phyloP scores from a whole-genome alignment of 768 basidiomycete species.

The Kwoniella dejecticola region DNA sequence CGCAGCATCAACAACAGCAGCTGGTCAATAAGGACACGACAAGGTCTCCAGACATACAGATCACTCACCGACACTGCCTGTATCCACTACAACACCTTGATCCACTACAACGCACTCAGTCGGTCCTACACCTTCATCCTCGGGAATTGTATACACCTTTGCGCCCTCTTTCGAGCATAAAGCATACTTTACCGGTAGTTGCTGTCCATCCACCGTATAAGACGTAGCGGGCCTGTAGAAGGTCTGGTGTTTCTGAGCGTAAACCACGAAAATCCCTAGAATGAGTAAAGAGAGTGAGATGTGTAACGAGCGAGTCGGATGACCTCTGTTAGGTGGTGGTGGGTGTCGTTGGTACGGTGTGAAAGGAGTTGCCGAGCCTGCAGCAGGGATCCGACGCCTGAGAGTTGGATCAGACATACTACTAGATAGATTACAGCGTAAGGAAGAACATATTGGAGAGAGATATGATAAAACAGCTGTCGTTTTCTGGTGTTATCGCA shows the following conservation, averaged over 20 bases:
- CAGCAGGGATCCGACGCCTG: background rate
- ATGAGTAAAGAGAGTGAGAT: conserved; percentile 46
- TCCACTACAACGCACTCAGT: conserved; percentile 43
- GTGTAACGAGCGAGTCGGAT: conserved; percentile 35
- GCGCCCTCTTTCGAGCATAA: conserved; percentile 40
- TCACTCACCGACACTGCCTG: conserved; percentile 42
- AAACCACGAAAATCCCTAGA: conserved; percentile 37
- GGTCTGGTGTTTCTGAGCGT: conserved; percentile 24
- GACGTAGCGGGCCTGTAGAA: background rate
- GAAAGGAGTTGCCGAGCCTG: background rate
- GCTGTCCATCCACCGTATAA: conserved; percentile 10
- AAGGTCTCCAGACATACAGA: too few relatives aligned
- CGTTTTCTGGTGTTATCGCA: too few relatives aligned
- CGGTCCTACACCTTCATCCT: conserved; percentile 33
- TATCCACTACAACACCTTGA: conserved; percentile 38
- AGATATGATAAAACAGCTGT: too few relatives aligned
- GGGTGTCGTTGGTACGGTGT: conserved; percentile 29
- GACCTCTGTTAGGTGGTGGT: conserved; percentile 23
- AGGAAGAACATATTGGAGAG: too few relatives aligned
- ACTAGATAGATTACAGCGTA: too few relatives aligned
- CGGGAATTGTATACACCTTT: conserved; percentile 44
- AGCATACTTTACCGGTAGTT: conserved; percentile 33
- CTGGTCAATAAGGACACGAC: background rate
- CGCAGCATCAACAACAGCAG: too few relatives aligned
- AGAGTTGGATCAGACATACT: conserved; percentile 9